Percentiles rank a stretch among this genome's conserved stretches.
These are phyloP conservation scores for Lipomyces orientalis DNA, from an alignment of 805 yeast species.

Conservation along the genomic window DNA sequence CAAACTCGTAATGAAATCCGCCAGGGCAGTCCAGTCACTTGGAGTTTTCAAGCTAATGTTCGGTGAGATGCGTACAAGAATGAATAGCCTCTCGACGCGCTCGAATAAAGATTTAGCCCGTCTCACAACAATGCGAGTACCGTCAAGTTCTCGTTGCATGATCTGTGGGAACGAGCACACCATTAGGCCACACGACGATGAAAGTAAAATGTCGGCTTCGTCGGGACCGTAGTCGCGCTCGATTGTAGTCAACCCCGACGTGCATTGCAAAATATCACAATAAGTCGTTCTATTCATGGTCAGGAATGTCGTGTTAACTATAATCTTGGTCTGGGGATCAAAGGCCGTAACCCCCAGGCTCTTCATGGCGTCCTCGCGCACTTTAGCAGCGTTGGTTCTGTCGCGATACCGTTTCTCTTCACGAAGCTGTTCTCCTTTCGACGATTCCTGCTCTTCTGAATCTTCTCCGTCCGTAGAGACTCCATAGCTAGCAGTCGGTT, in stretches of 20 bases:
- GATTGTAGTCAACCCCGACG: conserved; percentile 13
- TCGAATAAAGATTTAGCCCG: not conserved
- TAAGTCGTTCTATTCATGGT: conserved; percentile 6
- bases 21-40: conserved; percentile 19
- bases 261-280: conserved; percentile 1
- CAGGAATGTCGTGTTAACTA: conserved; percentile 21
- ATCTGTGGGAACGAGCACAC: conserved; percentile 14
- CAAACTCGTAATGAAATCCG: conserved; percentile 18
- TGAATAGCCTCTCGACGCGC: conserved; percentile 8
- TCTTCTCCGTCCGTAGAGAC: not conserved
- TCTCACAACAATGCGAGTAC: conserved; percentile 9
- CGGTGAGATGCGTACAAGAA: conserved; percentile 8
- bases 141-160: conserved; percentile 19
- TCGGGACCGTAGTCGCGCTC: conserved; percentile 28
- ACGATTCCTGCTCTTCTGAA: not conserved
- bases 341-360: not conserved
- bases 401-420: conserved; percentile 4
- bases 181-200: conserved; percentile 10
- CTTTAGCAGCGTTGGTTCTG: not conserved
- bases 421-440: not conserved
- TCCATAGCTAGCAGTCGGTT: not conserved
- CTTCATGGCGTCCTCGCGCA: not conserved
- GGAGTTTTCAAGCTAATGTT: not conserved
- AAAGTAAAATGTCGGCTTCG: conserved; percentile 23
- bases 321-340: conserved; percentile 11